Percentiles rank a stretch among this genome's conserved stretches.
These are phyloP conservation scores for Coemansia sp. DNA, from an alignment of 192 early-diverging fungal species.

Conservation along the genomic window DNA sequence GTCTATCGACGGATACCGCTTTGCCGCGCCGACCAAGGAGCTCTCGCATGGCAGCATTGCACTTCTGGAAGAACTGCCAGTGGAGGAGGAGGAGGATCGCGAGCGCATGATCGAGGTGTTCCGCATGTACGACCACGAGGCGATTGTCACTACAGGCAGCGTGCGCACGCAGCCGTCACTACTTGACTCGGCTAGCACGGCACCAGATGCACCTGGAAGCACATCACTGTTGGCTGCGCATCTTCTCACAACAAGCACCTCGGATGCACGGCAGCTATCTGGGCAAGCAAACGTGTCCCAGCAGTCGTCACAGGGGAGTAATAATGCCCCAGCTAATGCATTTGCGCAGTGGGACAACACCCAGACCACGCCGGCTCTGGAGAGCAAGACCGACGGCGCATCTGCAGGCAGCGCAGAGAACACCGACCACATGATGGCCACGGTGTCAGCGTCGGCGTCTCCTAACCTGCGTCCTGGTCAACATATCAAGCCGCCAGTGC, in stretches of 20 bases:
- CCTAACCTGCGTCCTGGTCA: slow-evolving; percentile 31
- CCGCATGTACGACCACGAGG: slow-evolving; percentile 35
- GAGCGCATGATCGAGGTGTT: slow-evolving; percentile 35
- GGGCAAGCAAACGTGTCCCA: neutral
- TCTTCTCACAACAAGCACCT: neutral
- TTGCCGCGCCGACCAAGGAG: slow-evolving; percentile 8
- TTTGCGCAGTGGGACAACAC: slow-evolving; percentile 30
- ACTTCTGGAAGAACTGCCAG: slow-evolving; percentile 8
- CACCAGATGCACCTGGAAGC: neutral
- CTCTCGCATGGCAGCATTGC: slow-evolving; percentile 19
- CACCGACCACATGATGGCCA: slow-evolving; percentile 5
- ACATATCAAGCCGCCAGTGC: slow-evolving; percentile 22
- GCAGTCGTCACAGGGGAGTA: slow-evolving; percentile 13
- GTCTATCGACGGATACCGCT: slow-evolving; percentile 7
- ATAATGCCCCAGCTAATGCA: slow-evolving; percentile 11
- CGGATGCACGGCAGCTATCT: neutral
- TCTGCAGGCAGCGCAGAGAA: slow-evolving; percentile 20
- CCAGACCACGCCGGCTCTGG: neutral
- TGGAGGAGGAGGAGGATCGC: slow-evolving; percentile 4
- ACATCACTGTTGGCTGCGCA: neutral
- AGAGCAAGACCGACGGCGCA: slow-evolving; percentile 3
- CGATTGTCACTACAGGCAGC: slow-evolving; percentile 27
- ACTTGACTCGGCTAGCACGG: neutral
- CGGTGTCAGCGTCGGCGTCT: slow-evolving; percentile 34
- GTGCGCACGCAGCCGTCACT: neutral